Base-by-base conservation (phyloP, 2,329 filamentous ascomycete genomes). In the Capronia epimyces region DNA sequence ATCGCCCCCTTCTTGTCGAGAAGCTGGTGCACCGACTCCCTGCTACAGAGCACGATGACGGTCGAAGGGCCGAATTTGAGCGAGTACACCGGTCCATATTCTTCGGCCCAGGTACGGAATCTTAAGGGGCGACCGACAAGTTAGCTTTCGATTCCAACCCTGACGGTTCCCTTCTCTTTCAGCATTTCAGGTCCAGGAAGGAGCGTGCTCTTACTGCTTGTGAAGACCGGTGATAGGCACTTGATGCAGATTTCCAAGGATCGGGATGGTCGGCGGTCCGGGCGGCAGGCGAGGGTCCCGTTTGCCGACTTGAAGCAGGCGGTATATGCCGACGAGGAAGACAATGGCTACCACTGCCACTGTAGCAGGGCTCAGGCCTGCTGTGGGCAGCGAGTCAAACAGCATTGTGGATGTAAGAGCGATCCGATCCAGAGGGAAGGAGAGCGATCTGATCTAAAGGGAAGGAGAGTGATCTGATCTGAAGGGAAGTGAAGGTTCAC, bases 171-270 rank as follows among this genome's bases (percentile, higher is more conserved):
- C n/a, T n/a, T n/a, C n/a, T n/a, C n/a, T n/a, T n/a, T n/a, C n/a
- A n/a, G n/a, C n/a, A n/a, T n/a, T n/a, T n/a, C n/a, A n/a, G n/a
- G n/a, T n/a, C n/a, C n/a, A n/a, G n/a, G n/a, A n/a, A n/a, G n/a
- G n/a, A n/a, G n/a, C n/a, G n/a, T n/a, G n/a, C n/a, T n/a, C 43
- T n/a, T 47, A 46, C 25, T 46, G n/a, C 12, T 16, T 46, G 21
- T 13, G 64, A 58, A 1, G 71, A 65, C 70, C 70, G 71, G 63
- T 74, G 58, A n/a, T 65, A 2, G 67, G 66, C 12, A 71, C 64
- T 45, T 68, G 65, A 21, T 67, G 65, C 3, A 69, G 55, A 48
- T 73, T 73, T n/a, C 70, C 71, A 2, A 75, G 61, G 18, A 74
- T 43, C 0, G 71, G 71, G 0, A 72, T 18, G 0, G 69, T 71